Percentiles rank a stretch among this genome's conserved stretches.
Conservation (phyloP, 306 rosid species). For the Luffa aegyptiaca region DNA sequence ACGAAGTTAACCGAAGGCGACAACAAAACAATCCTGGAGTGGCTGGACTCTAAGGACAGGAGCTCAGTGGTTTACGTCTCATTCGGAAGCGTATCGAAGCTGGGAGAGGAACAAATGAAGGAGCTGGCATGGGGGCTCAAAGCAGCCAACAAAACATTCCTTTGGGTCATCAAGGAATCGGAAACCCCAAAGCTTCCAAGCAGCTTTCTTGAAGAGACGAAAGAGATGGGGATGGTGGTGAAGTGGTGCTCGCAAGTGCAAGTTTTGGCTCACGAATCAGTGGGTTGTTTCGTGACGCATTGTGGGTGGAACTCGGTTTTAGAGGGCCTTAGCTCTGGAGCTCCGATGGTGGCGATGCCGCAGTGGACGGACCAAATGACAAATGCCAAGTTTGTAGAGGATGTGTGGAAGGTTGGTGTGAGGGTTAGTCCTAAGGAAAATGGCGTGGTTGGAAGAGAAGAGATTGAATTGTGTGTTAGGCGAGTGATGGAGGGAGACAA, state of each 20-base stretch:
- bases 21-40: background rate
- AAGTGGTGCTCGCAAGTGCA: background rate
- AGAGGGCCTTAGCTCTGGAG: background rate
- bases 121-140: background rate
- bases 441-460: background rate
- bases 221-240: background rate
- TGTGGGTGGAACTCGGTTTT: background rate
- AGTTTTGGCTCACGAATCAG: background rate
- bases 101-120: background rate
- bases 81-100: background rate
- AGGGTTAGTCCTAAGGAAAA: background rate
- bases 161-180: background rate
- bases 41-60: background rate
- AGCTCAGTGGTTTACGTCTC: background rate
- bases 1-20: background rate
- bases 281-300: background rate
- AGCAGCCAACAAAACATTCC: background rate
- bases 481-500: no score
- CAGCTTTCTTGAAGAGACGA: background rate
- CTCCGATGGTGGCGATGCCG: background rate
- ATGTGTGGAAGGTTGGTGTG: background rate
- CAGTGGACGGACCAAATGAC: background rate
- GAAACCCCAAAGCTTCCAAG: background rate
- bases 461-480: background rate
- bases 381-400: background rate